Percentiles rank a stretch among this genome's conserved stretches.
Evolutionary conservation across 805 yeast genomes (phyloP).

Genomic region (Suhomyces xylopsoci): DNA sequence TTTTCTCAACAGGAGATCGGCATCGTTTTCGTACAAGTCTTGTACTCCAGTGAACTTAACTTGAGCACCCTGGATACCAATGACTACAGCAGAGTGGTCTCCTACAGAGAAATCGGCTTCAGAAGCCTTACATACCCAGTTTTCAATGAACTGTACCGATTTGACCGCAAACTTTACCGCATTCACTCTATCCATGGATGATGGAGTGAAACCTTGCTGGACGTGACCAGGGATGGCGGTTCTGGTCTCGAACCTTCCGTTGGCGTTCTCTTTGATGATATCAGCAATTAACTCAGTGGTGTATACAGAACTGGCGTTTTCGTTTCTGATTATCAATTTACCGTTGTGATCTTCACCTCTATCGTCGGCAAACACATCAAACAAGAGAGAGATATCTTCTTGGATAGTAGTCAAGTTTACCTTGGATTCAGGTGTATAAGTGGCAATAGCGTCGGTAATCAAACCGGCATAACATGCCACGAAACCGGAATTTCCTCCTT

Average conservation of each 20-base stretch:
- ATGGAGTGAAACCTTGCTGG: constrained; percentile 79
- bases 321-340: constrained; percentile 64
- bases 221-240: constrained; percentile 86
- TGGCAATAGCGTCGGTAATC: constrained; percentile 69
- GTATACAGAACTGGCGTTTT: constrained; percentile 65
- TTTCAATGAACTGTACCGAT: constrained; percentile 68
- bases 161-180: constrained; percentile 70
- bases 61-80: constrained; percentile 68
- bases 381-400: constrained; percentile 61
- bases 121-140: constrained; percentile 12
- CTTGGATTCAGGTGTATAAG: constrained; percentile 75
- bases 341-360: constrained; percentile 68
- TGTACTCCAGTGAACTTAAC: constrained; percentile 57
- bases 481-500: constrained; percentile 83
- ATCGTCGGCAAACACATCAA: constrained; percentile 56
- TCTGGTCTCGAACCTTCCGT: constrained; percentile 68
- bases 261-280: constrained; percentile 60
- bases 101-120: background rate
- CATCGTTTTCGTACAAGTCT: constrained; percentile 55
- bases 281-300: constrained; percentile 68
- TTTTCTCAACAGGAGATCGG: constrained; percentile 61
- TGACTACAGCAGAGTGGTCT: constrained; percentile 47
- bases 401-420: constrained; percentile 58
- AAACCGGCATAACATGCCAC: constrained; percentile 68
- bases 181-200: constrained; percentile 72